phyloP scores from a whole-genome alignment of 2,329 filamentous ascomycete species.

The Chrysoporthe austroafricana region DNA sequence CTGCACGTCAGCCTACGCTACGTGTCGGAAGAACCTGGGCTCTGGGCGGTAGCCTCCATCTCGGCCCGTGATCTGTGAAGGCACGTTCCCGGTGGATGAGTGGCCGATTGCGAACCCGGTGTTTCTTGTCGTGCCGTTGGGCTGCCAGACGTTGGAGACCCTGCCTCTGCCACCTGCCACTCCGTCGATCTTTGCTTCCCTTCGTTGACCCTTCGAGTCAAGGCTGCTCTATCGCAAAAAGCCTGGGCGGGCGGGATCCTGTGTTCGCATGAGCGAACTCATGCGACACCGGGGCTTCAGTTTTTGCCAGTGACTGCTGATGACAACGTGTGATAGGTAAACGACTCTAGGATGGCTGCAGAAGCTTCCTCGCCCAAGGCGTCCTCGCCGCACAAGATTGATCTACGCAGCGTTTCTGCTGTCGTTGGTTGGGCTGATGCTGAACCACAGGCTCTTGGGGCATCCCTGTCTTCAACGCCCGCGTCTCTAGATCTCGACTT shows the following conservation, averaged over 20 bases:
- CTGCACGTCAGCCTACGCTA: neutral
- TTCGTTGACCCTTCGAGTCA: slow-evolving; percentile 11
- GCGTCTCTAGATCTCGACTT: slow-evolving; percentile 13
- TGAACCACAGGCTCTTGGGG: neutral
- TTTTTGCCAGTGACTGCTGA: neutral
- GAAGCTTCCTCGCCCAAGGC: neutral
- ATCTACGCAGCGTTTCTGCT: neutral
- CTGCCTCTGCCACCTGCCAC: neutral
- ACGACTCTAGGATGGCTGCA: neutral
- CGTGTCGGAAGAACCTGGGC: slow-evolving; percentile 9
- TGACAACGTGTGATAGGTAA: neutral
- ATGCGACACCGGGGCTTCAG: slow-evolving; percentile 5
- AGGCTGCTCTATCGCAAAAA: slow-evolving; percentile 18
- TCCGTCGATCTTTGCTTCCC: neutral
- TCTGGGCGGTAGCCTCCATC: slow-evolving; percentile 1
- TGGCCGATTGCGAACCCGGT: slow-evolving; percentile 14
- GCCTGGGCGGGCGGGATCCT: slow-evolving; percentile 20
- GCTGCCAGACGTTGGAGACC: slow-evolving; percentile 1
- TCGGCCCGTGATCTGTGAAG: slow-evolving; percentile 3
- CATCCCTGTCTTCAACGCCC: slow-evolving; percentile 1
- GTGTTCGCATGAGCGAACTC: neutral
- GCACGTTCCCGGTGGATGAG: slow-evolving; percentile 5
- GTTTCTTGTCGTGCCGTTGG: slow-evolving; percentile 13
- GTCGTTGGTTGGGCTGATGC: neutral
- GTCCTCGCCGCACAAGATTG: neutral